These are phyloP conservation scores for Saturnispora silvae DNA, from an alignment of 805 yeast species.

Conservation along the genomic window DNA sequence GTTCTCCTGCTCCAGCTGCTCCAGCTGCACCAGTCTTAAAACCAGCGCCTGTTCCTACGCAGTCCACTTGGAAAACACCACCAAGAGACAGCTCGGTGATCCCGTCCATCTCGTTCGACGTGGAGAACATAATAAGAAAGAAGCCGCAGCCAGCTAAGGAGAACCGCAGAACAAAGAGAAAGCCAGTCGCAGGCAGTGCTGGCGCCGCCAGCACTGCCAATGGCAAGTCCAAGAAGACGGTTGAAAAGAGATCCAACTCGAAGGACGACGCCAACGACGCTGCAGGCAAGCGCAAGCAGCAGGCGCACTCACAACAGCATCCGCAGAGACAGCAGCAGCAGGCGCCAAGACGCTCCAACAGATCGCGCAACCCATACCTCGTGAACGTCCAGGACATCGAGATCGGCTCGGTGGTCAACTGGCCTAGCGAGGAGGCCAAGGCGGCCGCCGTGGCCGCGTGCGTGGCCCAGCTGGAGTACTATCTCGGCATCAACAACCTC, in stretches of 20 bases:
- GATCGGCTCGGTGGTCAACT: constrained; percentile 7
- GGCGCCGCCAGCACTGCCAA: background rate
- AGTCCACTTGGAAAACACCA: constrained; percentile 47
- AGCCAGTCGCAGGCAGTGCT: background rate
- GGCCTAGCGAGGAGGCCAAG: constrained; percentile 11
- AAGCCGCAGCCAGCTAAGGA: background rate
- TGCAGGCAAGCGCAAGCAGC: constrained; percentile 3
- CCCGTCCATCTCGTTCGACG: constrained; percentile 15
- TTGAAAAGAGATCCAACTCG: constrained; percentile 3
- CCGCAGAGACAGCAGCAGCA: background rate
- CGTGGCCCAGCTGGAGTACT: constrained; percentile 71
- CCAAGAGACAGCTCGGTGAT: constrained; percentile 16
- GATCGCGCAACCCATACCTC: background rate
- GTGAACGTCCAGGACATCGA: constrained; percentile 3
- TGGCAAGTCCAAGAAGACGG: constrained; percentile 1
- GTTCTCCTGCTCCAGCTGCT: background rate
- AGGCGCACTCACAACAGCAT: background rate
- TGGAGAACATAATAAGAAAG: constrained; percentile 13
- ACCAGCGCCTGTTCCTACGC: constrained; percentile 58
- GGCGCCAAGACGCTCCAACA: background rate
- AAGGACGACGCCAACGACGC: constrained; percentile 6
- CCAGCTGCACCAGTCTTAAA: constrained; percentile 21
- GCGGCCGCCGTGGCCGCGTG: constrained; percentile 14
- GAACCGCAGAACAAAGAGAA: constrained; percentile 4
- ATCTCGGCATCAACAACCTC: constrained; percentile 80